Evolutionary conservation across 2,329 filamentous ascomycete genomes (phyloP).

Genomic region (Colletotrichum sp.): DNA sequence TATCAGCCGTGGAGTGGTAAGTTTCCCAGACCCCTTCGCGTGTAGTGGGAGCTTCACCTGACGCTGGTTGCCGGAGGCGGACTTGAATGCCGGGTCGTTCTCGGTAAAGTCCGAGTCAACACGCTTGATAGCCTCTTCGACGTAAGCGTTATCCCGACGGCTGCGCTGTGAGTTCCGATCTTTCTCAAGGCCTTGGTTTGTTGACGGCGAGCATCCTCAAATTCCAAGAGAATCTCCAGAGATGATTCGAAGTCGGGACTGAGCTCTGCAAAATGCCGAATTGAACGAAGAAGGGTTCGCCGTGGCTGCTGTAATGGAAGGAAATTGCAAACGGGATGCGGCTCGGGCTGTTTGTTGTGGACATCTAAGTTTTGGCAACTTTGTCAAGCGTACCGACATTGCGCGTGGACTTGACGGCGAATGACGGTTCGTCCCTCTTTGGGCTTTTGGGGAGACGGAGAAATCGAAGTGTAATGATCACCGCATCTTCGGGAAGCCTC

Average conservation of each 20-base stretch:
- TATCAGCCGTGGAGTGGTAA: background rate
- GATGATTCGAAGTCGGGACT: background rate
- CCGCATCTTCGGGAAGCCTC: background rate
- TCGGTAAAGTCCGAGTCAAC: background rate
- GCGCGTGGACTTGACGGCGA: background rate
- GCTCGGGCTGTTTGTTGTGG: background rate
- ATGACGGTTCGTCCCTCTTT: background rate
- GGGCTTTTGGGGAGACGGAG: background rate
- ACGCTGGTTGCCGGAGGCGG: background rate
- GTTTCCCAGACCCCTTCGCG: background rate
- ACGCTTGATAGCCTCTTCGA: background rate
- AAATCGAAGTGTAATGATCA: background rate
- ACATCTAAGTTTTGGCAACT: background rate
- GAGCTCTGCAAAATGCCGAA: background rate
- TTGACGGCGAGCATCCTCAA: background rate
- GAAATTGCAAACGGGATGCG: background rate
- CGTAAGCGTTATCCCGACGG: background rate
- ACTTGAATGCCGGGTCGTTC: background rate
- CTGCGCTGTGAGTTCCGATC: background rate
- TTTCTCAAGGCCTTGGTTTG: background rate
- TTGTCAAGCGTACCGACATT: background rate
- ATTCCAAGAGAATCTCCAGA: background rate
- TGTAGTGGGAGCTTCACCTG: background rate
- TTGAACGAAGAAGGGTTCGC: background rate
- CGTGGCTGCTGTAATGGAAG: background rate